These are phyloP conservation scores for Vigna radiata DNA, from an alignment of 306 rosid genomes.

Conservation along the genomic window DNA sequence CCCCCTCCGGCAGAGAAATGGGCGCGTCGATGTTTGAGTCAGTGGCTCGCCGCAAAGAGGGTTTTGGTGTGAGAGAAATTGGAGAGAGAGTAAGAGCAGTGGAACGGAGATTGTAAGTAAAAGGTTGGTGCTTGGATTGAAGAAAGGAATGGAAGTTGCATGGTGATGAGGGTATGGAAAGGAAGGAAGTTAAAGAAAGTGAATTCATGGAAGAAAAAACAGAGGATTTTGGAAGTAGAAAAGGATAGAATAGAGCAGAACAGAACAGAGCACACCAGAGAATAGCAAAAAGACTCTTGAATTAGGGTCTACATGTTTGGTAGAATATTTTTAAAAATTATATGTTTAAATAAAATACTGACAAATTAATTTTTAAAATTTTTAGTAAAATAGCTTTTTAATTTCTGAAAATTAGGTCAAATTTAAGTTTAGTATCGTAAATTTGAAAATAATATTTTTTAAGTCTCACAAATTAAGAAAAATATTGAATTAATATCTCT, in stretches of 20 bases:
- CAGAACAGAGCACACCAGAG: no score
- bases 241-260: neutral
- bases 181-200: constrained; percentile 45
- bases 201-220: constrained; percentile 68
- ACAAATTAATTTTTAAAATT: no score
- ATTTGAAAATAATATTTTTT: no score
- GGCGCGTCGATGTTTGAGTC: constrained; percentile 51
- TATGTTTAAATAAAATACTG: no score
- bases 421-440: no score
- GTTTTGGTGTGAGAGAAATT: constrained; percentile 40
- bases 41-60: constrained; percentile 35
- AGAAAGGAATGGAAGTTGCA: constrained; percentile 42
- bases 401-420: no score
- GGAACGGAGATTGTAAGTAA: neutral
- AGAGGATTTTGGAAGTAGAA: neutral
- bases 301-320: no score
- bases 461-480: no score
- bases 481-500: no score
- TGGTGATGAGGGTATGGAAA: constrained; percentile 43
- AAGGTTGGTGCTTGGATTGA: constrained; percentile 45
- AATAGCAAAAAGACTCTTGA: no score
- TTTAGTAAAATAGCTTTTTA: no score
- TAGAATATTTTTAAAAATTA: no score
- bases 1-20: constrained; percentile 59
- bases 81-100: neutral